These are phyloP conservation scores for Nitzschia sp. DNA, from an alignment of 108 stramenopile genomes.

Conservation along the genomic window DNA sequence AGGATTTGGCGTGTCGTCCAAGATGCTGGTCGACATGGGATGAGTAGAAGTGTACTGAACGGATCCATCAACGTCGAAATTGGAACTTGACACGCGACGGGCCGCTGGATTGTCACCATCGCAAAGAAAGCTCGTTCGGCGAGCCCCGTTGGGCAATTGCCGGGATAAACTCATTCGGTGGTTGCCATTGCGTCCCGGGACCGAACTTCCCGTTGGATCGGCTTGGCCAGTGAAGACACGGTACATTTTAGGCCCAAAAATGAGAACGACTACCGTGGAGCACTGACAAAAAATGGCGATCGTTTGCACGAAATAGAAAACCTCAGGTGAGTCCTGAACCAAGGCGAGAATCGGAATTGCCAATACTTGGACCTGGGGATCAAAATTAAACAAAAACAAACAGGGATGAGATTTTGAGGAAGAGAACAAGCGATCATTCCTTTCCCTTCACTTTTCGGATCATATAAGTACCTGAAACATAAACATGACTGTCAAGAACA, in stretches of 20 bases:
- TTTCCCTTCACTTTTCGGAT: no score
- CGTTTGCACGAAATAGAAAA: conserved; percentile 36
- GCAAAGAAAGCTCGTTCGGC: no score
- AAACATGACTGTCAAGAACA: conserved; percentile 43
- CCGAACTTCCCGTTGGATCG: not conserved
- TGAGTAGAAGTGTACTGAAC: no score
- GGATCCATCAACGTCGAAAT: not conserved
- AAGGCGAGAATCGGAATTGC: conserved; percentile 44
- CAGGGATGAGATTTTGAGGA: no score
- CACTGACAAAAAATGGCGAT: conserved; percentile 36
- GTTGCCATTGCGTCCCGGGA: not conserved
- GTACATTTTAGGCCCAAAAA: conserved; percentile 54
- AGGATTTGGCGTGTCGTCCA: no score
- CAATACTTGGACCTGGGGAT: not conserved
- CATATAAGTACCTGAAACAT: conserved; percentile 54
- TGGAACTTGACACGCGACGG: not conserved
- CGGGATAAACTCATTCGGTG: not conserved
- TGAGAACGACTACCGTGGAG: conserved; percentile 32
- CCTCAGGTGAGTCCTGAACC: conserved; percentile 31
- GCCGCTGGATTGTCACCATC: not conserved
- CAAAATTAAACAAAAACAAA: not conserved
- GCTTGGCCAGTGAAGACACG: not conserved
- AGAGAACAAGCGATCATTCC: no score
- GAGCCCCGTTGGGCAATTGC: not conserved
- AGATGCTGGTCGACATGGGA: no score